A percentile compares a stretch with the other conserved stretches of the same genome.
These are phyloP conservation scores for Pseudocercospora vitis DNA, from an alignment of 2,329 filamentous ascomycete genomes.

Conservation along the genomic window DNA sequence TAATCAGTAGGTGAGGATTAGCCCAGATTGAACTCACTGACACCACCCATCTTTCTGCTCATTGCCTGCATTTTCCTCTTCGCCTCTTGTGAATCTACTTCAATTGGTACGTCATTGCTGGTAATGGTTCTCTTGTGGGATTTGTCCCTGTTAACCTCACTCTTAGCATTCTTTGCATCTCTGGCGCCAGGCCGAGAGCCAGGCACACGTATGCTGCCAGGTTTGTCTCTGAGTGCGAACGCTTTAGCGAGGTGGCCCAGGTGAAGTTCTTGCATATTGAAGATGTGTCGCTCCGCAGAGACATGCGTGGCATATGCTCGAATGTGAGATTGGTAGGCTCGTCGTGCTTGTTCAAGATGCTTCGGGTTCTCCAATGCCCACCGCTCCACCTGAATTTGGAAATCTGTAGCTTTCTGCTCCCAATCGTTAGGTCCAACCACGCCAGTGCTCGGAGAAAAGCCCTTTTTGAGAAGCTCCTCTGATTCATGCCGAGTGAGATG, in stretches of 20 bases:
- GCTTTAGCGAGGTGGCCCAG: conserved; percentile 92
- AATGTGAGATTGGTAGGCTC: conserved; percentile 88
- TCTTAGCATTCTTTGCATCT: conserved; percentile 47
- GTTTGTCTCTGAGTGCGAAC: conserved; percentile 85
- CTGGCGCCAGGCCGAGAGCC: conserved; percentile 52
- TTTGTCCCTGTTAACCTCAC: conserved; percentile 38
- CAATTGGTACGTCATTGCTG: conserved; percentile 30
- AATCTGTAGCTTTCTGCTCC: conserved; percentile 66
- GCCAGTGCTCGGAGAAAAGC: conserved; percentile 48
- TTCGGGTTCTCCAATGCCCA: conserved; percentile 65
- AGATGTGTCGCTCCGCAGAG: conserved; percentile 77
- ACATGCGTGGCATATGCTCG: conserved; percentile 94
- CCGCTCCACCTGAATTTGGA: conserved; percentile 65
- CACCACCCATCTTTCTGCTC: conserved; percentile 50
- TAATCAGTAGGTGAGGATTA: conserved; percentile 36
- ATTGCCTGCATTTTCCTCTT: conserved; percentile 55
- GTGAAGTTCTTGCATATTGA: conserved; percentile 89
- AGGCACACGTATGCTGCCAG: conserved; percentile 68
- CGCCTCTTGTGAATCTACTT: conserved; percentile 47
- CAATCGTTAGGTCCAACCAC: conserved; percentile 52
- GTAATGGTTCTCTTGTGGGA: conserved; percentile 34
- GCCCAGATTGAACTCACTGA: conserved; percentile 60
- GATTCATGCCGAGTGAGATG: conserved; percentile 58
- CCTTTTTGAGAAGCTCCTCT: conserved; percentile 67
- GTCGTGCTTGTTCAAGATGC: conserved; percentile 75